These are phyloP conservation scores for Pythium sp. DNA, from an alignment of 352 stramenopile species.

Conservation along the genomic window DNA sequence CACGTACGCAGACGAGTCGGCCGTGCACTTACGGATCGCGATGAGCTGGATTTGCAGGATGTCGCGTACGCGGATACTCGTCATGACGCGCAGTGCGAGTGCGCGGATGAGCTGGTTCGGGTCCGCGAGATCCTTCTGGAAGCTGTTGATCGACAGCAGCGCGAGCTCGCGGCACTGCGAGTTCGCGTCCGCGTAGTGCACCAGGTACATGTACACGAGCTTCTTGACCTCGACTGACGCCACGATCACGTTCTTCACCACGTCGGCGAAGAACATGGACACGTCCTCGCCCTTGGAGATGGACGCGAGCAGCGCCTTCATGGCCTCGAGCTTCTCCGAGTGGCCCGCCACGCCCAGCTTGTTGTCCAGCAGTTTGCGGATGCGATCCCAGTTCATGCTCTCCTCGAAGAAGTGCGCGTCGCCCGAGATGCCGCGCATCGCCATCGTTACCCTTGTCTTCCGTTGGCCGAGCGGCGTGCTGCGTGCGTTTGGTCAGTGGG, in stretches of 20 bases:
- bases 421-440: conserved; percentile 79
- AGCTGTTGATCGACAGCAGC: conserved; percentile 97
- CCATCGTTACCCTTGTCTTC: neutral
- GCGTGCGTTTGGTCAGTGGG: neutral
- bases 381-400: conserved; percentile 89
- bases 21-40: conserved; percentile 90
- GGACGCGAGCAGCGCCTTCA: conserved; percentile 98
- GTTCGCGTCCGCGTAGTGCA: conserved; percentile 97
- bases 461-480: too few relatives aligned
- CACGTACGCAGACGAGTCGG: conserved; percentile 95
- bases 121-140: conserved; percentile 97
- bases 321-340: conserved; percentile 93
- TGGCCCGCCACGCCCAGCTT: conserved; percentile 85
- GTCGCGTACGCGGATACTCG: conserved; percentile 96
- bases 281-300: conserved; percentile 98
- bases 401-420: conserved; percentile 98
- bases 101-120: conserved; percentile 93
- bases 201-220: conserved; percentile 99
- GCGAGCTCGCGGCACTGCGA: conserved; percentile 94
- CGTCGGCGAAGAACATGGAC: conserved; percentile 96
- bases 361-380: conserved; percentile 87
- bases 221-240: conserved; percentile 98
- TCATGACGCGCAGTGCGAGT: conserved; percentile 95
- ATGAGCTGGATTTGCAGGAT: conserved; percentile 99
- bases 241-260: conserved; percentile 95